Conservation (phyloP, 2,329 filamentous ascomycete species). For the Aspergillus fumigatiaffinis region DNA sequence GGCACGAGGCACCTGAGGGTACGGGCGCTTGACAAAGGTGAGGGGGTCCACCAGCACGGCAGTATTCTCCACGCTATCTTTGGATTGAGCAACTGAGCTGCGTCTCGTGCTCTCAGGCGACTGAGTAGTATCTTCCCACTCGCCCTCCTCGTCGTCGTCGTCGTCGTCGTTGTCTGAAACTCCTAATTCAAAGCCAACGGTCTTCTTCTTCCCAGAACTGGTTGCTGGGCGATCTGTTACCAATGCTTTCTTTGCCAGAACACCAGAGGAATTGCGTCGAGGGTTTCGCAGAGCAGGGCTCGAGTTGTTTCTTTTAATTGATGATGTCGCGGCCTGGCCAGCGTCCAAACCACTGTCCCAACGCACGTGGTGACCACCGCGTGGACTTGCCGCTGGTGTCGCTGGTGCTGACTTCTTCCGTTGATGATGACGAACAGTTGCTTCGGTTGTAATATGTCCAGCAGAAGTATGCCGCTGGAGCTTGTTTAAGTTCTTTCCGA, state of each 20-base stretch:
- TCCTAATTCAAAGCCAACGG: conserved; percentile 45
- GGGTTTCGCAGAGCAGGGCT: conserved; percentile 33
- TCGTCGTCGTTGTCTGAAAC: conserved; percentile 44
- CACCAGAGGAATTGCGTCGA: conserved; percentile 34
- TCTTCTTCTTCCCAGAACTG: conserved; percentile 41
- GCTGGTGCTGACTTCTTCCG: conserved; percentile 45
- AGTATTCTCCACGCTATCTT: conserved; percentile 31
- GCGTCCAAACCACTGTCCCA: conserved; percentile 40
- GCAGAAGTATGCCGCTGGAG: conserved; percentile 32
- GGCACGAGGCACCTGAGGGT: conserved; percentile 36
- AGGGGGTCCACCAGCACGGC: conserved; percentile 36
- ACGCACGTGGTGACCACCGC: conserved; percentile 33
- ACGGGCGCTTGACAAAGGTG: conserved; percentile 39
- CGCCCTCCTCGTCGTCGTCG: conserved; percentile 45
- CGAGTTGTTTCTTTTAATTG: conserved; percentile 46
- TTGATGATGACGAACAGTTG: conserved; percentile 37
- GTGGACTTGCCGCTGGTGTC: conserved; percentile 42
- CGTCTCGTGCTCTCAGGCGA: conserved; percentile 46
- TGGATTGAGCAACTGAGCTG: conserved; percentile 39
- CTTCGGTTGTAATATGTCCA: conserved; percentile 29
- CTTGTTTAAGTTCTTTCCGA: conserved; percentile 44
- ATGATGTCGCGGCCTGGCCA: conserved; percentile 28
- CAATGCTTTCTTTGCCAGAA: conserved; percentile 37
- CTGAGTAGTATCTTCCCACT: conserved; percentile 48
- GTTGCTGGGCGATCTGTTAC: conserved; percentile 31